Conservation (phyloP, 352 stramenopile species). For the Phytophthora sp. region DNA sequence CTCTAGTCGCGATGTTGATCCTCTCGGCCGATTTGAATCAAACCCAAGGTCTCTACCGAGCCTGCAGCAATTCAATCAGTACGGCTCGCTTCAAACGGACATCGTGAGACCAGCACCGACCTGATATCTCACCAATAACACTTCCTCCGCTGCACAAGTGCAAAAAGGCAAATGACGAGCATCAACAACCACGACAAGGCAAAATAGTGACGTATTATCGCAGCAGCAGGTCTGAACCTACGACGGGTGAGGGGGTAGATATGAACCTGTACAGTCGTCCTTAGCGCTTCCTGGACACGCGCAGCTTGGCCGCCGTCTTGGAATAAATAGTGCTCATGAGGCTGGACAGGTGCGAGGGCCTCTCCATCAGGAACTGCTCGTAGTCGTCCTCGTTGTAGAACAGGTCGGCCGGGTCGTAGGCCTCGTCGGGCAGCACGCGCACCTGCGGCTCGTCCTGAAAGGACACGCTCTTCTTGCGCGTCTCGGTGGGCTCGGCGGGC, state of each 20-base stretch:
- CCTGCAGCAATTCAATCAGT: no score
- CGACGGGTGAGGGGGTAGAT: neutral
- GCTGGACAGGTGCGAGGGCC: slow-evolving; percentile 48
- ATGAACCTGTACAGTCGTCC: no score
- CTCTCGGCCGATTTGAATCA: no score
- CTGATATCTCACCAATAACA: no score
- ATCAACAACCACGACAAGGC: slow-evolving; percentile 1
- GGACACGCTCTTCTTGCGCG: slow-evolving; percentile 56
- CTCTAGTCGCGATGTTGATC: no score
- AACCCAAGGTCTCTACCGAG: no score
- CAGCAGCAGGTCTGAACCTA: neutral
- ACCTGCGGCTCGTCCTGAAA: slow-evolving; percentile 61
- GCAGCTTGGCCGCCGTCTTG: slow-evolving; percentile 62
- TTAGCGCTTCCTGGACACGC: slow-evolving; percentile 56
- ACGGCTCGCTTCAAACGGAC: no score
- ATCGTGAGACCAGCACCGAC: no score
- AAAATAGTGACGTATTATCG: neutral
- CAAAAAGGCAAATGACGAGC: no score
- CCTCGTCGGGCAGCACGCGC: slow-evolving; percentile 46
- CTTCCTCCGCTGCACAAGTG: no score
- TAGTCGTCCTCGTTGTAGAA: slow-evolving; percentile 68
- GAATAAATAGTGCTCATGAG: slow-evolving; percentile 60
- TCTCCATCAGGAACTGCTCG: slow-evolving; percentile 58
- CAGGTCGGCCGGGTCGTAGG: slow-evolving; percentile 55
- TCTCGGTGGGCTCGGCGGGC: slow-evolving; percentile 1